Base-by-base conservation (phyloP, 805 yeast species). In the Lipomyces chichibuensis region DNA sequence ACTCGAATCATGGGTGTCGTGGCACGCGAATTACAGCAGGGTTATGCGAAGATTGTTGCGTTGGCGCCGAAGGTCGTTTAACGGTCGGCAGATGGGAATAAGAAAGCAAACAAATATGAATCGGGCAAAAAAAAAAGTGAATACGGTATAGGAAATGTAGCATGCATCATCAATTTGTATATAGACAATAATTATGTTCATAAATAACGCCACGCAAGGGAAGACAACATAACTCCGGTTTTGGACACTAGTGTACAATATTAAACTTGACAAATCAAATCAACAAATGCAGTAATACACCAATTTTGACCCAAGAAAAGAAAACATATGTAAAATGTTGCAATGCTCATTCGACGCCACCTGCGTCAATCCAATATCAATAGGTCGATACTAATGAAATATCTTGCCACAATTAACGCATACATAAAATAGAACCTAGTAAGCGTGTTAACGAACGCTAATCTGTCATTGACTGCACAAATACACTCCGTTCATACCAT, bases 1-100 rank as follows among this genome's bases (percentile, higher is more conserved):
- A 90, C 97, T 32, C 90, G 98, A 84, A 91, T 95, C 68, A 84
- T 90, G 39, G 87, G 93, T 53, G 95, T 66, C 59, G 97, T 94
- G 29, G 97, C 97, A 29, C 90, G 90, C 78, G 98, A 94, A 78
- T 83, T 95, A 67, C 88, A 88, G 80, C 88, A 86, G 80, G 89
- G 92, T 67, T 92, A 85, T 79, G 88, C 87, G 80, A 94, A 94
- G 82, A 87, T 95, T 62, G 91, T 91, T 52, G 84, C 97, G 13
- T 84, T 94, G 78, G 98, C 98, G 23, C 97, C 98, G 74, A 90
- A 91, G 75, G 67, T 72, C 6, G 56, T 72, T 11, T 73, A 58
- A 61, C 5, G n/a, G 49, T 43, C 11, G 49, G 23, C 4, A 1
- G 8, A 43, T 43, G 49, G 49, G 49, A 43, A 14, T 5, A 55